Conservation (phyloP, 306 rosid species). For the Morella rubra region DNA sequence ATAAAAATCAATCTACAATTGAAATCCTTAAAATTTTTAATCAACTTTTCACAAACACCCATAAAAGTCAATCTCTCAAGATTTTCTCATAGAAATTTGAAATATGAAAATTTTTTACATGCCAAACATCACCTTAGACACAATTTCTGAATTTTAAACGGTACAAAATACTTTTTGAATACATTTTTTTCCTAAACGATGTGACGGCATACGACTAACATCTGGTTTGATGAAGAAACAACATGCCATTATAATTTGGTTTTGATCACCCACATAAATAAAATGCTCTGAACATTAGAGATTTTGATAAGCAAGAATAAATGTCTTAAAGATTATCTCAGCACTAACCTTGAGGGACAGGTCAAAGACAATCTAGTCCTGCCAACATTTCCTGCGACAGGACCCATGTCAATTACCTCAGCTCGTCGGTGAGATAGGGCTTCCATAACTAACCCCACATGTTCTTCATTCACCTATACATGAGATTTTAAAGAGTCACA, state of each 20-base stretch:
- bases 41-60: no score
- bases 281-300: background rate
- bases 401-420: conserved; percentile 92
- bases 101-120: no score
- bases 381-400: conserved; percentile 81
- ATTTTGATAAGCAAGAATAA: background rate
- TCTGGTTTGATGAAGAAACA: no score
- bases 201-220: no score
- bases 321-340: conserved; percentile 11
- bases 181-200: no score
- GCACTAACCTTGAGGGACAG: conserved; percentile 85
- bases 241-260: background rate
- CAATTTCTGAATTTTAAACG: background rate
- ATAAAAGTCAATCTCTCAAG: no score
- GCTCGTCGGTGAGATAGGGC: conserved; percentile 94
- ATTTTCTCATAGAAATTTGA: no score
- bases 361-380: conserved; percentile 83
- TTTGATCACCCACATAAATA: background rate
- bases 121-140: no score
- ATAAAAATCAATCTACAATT: no score
- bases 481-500: conserved; percentile 16
- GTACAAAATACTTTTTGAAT: background rate
- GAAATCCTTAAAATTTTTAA: no score
- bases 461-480: conserved; percentile 87
- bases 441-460: conserved; percentile 94